Percentiles rank a stretch among this genome's conserved stretches.
phyloP scores from a whole-genome alignment of 306 rosid species.

The Vachellia pachyceras region DNA sequence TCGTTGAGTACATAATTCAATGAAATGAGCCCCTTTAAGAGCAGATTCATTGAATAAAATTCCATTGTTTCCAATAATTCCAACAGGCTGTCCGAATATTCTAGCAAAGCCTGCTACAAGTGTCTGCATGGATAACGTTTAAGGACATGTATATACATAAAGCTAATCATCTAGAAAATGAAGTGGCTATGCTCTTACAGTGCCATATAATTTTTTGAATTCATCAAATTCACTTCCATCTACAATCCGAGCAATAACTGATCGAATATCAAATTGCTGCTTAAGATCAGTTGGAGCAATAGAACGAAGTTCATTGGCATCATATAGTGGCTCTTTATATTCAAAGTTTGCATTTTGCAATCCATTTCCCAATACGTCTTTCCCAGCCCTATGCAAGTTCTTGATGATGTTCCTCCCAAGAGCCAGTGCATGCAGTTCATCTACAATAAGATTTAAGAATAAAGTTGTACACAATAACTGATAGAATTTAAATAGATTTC shows the following conservation, averaged over 20 bases:
- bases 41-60: constrained; percentile 94
- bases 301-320: constrained; percentile 78
- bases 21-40: constrained; percentile 94
- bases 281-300: constrained; percentile 92
- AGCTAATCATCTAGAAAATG: constrained; percentile 26
- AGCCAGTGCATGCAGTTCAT: constrained; percentile 88
- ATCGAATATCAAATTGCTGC: constrained; percentile 87
- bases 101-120: constrained; percentile 94
- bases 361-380: constrained; percentile 50
- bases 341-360: constrained; percentile 49
- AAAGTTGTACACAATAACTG: neutral
- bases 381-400: constrained; percentile 94
- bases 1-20: constrained; percentile 84
- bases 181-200: constrained; percentile 71
- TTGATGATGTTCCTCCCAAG: constrained; percentile 88
- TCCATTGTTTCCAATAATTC: constrained; percentile 95
- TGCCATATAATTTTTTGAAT: constrained; percentile 98
- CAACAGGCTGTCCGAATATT: constrained; percentile 93
- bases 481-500: neutral
- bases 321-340: constrained; percentile 74
- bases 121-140: constrained; percentile 66
- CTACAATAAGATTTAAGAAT: constrained; percentile 47
- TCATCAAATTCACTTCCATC: constrained; percentile 99
- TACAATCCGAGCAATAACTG: constrained; percentile 84
- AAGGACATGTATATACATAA: constrained; percentile 3